Percentiles rank a stretch among this genome's conserved stretches.
Evolutionary conservation across 164 flowering plant genomes (phyloP).

Genomic region (Magnolia changhungtana): DNA sequence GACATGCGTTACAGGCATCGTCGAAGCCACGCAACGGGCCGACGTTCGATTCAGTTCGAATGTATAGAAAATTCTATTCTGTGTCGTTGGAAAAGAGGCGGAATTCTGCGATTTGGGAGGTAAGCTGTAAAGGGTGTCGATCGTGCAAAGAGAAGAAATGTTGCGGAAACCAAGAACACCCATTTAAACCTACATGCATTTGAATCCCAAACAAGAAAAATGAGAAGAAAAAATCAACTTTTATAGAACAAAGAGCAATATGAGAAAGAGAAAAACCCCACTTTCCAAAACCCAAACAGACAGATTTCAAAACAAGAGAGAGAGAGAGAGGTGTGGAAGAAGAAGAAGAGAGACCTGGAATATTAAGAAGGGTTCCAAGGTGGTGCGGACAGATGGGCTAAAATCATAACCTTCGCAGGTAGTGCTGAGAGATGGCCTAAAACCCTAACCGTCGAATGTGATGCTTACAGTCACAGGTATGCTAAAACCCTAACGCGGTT

Average conservation of each 20-base stretch:
- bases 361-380: neutral
- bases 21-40: constrained; percentile 45
- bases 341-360: neutral
- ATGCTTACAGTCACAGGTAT: too few relatives aligned
- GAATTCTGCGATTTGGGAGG: neutral
- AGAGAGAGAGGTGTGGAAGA: neutral
- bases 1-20: constrained; percentile 31
- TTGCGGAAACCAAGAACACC: constrained; percentile 36
- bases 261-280: neutral
- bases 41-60: constrained; percentile 22
- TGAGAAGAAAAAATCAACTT: neutral
- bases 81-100: neutral
- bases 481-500: neutral
- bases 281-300: neutral
- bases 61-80: constrained; percentile 20
- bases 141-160: constrained; percentile 21
- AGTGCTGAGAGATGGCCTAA: too few relatives aligned
- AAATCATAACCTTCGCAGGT: neutral
- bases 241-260: neutral
- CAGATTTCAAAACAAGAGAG: neutral
- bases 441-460: neutral
- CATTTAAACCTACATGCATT: constrained; percentile 32
- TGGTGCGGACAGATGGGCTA: neutral
- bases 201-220: neutral
- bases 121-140: constrained; percentile 12